Evolutionary conservation across 352 stramenopile species (phyloP).

Genomic region (Globisporangium splendens): DNA sequence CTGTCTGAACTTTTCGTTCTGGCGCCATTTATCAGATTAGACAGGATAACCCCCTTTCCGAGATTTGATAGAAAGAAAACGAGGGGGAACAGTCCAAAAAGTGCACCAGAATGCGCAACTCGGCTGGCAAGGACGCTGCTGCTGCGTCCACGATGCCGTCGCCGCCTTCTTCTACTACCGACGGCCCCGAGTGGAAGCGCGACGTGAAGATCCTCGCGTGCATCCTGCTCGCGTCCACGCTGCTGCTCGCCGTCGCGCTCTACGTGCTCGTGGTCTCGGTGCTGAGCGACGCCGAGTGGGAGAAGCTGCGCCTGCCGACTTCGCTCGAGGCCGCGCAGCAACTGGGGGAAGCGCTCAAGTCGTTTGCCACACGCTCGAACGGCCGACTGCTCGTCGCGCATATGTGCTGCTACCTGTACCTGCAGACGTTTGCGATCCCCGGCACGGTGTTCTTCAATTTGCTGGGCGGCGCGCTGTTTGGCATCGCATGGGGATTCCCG

Average conservation of each 20-base stretch:
- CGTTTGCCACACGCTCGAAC: constrained; percentile 38
- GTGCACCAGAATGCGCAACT: constrained; percentile 10
- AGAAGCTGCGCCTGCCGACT: constrained; percentile 48
- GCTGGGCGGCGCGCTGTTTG: constrained; percentile 68
- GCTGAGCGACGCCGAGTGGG: constrained; percentile 53
- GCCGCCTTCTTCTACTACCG: not conserved
- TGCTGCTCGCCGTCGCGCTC: constrained; percentile 34
- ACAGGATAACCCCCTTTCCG: not conserved
- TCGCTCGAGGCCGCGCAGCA: constrained; percentile 57
- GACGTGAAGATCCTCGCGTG: constrained; percentile 47
- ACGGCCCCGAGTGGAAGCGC: constrained; percentile 32
- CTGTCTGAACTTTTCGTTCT: too few relatives aligned
- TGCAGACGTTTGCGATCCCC: constrained; percentile 79
- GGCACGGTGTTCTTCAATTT: constrained; percentile 83
- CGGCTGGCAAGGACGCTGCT: not conserved
- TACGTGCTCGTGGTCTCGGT: constrained; percentile 52
- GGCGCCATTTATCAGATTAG: not conserved
- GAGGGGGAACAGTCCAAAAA: not conserved
- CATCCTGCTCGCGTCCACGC: constrained; percentile 35
- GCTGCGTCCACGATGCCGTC: constrained; percentile 1
- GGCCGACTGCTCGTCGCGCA: constrained; percentile 55
- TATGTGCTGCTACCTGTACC: constrained; percentile 70
- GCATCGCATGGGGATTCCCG: constrained; percentile 62
- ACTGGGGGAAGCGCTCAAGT: constrained; percentile 58
- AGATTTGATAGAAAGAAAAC: not conserved